Evolutionary conservation across 2,329 filamentous ascomycete genomes (phyloP), one percentile per base, ranked within the genome.

Genomic region (Stagonosporopsis tanaceti): DNA sequence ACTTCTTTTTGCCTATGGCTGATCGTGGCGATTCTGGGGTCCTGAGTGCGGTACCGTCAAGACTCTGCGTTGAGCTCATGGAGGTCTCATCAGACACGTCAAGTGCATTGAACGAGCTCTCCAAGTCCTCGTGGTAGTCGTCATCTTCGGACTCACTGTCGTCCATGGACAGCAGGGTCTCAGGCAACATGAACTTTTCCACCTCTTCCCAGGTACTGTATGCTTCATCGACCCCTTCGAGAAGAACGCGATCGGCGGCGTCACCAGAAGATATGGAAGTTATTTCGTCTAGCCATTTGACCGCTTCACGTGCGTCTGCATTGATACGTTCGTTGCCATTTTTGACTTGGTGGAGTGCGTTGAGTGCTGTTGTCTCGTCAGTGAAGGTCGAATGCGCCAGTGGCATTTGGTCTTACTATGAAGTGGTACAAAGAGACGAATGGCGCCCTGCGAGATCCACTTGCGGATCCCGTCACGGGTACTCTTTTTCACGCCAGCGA

Each of bases 391-490:
- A 28, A 48, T 11, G 42, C 46, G 45, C 35, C 42, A 39, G 38
- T 28, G 48, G 47, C 38, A 61, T 44, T 48, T 48, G 22, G 69
- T n/a, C 80, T 58, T 76, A 82, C 81, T 81, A 66, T 82, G 76
- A 22, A 83, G 77, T 44, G 81, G 81, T 37, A 83, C 80, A 63
- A 81, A 83, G 38, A 83, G 76, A 62, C 79, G 76, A 46, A 83
- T 81, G 62, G 80, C 77, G 57, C 78, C 80, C 60, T 79, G 79
- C 57, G 77, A 75, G 37, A 82, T 76, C 81, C 81, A 83, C 69
- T 82, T 81, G 68, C 79, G 75, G 60, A 83, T 81, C 50, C 81
- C 81, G 65, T 83, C 81, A 61, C 80, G 75, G 53, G 81, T 82
- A 70, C 78, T 81, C 68, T 77, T 80, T 75, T 82, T 82, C 46